Conservation (phyloP, 2,329 filamentous ascomycete genomes). For the Chaetoscypha palmicola region DNA sequence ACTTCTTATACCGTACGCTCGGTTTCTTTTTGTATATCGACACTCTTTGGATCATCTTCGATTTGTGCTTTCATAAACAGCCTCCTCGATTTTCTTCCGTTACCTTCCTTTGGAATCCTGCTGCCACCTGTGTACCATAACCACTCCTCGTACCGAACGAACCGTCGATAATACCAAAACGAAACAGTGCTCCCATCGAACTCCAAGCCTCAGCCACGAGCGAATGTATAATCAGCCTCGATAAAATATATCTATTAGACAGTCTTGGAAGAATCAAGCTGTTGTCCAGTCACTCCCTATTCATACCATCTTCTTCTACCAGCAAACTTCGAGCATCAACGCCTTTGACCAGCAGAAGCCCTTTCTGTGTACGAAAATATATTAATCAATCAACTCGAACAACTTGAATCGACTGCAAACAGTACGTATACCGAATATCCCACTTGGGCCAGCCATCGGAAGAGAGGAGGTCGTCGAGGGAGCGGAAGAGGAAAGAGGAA, state of each 20-base stretch:
- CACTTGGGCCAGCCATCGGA: too few relatives aligned
- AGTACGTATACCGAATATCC: constrained; percentile 16
- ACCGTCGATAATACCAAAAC: constrained; percentile 23
- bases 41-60: constrained; percentile 30
- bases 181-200: constrained; percentile 12
- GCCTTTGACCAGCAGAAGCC: constrained; percentile 12
- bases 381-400: constrained; percentile 16
- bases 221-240: constrained; percentile 31
- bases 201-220: constrained; percentile 16
- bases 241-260: constrained; percentile 28
- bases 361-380: constrained; percentile 17
- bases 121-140: constrained; percentile 22
- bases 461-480: too few relatives aligned
- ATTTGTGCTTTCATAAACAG: constrained; percentile 28
- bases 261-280: constrained; percentile 28
- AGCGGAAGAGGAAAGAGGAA: too few relatives aligned
- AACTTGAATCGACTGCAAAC: constrained; percentile 3
- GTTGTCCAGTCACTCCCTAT: constrained; percentile 34
- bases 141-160: constrained; percentile 21
- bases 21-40: constrained; percentile 31
- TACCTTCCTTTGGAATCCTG: constrained; percentile 32
- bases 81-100: constrained; percentile 30
- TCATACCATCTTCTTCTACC: constrained; percentile 13
- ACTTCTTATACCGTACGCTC: constrained; percentile 31
- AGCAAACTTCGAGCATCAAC: constrained; percentile 13